A percentile compares a stretch with the other conserved stretches of the same genome.
Evolutionary conservation across 2,329 filamentous ascomycete genomes (phyloP).

Genomic region (Pyricularia sp.): DNA sequence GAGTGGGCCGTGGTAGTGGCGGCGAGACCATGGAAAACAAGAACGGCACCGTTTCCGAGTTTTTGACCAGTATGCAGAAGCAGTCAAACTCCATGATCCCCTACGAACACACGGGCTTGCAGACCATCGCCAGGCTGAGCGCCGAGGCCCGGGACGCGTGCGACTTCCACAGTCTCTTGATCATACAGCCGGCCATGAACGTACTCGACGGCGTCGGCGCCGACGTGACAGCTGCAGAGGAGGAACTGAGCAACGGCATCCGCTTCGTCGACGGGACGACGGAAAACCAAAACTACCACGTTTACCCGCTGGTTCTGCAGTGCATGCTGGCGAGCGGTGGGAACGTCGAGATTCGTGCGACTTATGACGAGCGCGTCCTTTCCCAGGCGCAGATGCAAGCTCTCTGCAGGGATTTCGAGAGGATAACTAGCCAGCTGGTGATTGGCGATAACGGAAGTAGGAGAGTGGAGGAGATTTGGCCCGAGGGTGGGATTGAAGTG

Average conservation of each 20-base stretch:
- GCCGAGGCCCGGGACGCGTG: neutral
- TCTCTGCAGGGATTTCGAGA: neutral
- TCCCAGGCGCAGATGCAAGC: neutral
- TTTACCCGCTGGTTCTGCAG: neutral
- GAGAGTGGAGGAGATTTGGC: neutral
- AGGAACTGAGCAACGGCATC: neutral
- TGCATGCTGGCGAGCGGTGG: neutral
- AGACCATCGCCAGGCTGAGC: constrained; percentile 1
- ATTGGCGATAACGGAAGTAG: neutral
- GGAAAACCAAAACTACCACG: neutral
- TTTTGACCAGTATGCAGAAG: neutral
- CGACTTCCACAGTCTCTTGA: neutral
- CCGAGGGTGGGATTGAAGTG: neutral
- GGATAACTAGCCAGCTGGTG: neutral
- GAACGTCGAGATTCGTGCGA: neutral
- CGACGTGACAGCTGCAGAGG: neutral
- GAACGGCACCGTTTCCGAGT: constrained; percentile 6
- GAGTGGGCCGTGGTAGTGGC: neutral
- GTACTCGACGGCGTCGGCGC: neutral
- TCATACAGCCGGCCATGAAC: neutral
- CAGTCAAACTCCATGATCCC: neutral
- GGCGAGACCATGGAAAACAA: constrained; percentile 6
- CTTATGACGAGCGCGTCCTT: neutral
- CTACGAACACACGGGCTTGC: constrained; percentile 1
- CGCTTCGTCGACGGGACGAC: neutral